A percentile compares a stretch with the other conserved stretches of the same genome.
These are phyloP conservation scores for Pseudocercospora pini-densiflorae DNA, from an alignment of 2,329 filamentous ascomycete genomes.

Conservation along the genomic window DNA sequence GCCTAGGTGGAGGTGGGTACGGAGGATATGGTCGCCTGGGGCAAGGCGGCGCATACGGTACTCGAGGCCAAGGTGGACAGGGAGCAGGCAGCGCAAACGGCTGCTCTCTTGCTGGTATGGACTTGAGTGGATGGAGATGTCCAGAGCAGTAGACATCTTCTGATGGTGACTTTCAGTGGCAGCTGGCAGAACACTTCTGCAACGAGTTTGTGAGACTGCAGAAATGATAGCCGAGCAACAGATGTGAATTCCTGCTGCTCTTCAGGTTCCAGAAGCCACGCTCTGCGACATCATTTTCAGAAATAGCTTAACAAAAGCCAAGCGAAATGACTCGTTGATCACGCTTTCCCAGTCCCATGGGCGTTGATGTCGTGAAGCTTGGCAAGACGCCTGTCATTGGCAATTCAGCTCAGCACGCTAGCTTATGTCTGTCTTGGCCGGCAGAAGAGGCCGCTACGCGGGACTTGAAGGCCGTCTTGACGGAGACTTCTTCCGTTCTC, in stretches of 20 bases:
- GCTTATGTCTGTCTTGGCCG: not conserved
- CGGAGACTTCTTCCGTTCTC: no score
- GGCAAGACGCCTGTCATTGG: not conserved
- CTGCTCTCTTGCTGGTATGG: no score
- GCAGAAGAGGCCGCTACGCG: not conserved
- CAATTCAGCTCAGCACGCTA: not conserved
- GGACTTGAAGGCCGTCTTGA: no score
- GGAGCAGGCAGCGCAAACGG: not conserved
- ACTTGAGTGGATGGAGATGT: no score
- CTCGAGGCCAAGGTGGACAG: not conserved
- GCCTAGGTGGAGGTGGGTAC: not conserved
- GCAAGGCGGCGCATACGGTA: not conserved
- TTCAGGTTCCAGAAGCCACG: not conserved
- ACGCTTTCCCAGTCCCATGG: not conserved
- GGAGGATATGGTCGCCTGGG: not conserved
- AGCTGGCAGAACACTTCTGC: not conserved
- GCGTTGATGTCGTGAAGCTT: not conserved
- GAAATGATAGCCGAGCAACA: not conserved
- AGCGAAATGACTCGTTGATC: conserved; percentile 2
- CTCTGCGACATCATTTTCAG: not conserved
- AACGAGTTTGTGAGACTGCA: not conserved
- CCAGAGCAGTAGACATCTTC: no score
- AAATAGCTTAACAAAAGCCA: not conserved
- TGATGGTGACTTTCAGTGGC: no score
- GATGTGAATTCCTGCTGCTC: not conserved